Conservation (phyloP, 345 rosid species). For the Cardamine resedifolia region DNA sequence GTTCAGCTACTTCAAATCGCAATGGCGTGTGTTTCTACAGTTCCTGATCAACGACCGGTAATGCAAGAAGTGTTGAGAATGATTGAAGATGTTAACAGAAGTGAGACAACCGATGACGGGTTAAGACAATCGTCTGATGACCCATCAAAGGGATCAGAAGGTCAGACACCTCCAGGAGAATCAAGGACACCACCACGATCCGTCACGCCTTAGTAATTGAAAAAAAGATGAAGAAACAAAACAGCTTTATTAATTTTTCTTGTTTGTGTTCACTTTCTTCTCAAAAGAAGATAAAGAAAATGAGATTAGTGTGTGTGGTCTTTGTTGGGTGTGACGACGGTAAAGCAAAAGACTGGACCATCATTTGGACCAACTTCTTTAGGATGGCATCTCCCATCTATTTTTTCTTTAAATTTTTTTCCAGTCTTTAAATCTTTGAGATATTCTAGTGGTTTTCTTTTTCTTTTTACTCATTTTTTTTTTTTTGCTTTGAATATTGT, state of each 20-base stretch:
- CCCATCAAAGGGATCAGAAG: slow-evolving; percentile 92
- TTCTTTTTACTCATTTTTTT: too few relatives aligned
- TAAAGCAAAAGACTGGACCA: slow-evolving; percentile 35
- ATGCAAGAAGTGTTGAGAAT: slow-evolving; percentile 84
- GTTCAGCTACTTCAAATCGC: slow-evolving; percentile 94
- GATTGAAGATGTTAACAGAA: slow-evolving; percentile 88
- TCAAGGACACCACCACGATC: slow-evolving; percentile 66
- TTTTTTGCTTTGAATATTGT: neutral
- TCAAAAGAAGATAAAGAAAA: slow-evolving; percentile 35
- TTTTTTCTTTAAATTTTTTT: neutral
- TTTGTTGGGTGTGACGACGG: slow-evolving; percentile 34
- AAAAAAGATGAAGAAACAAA: neutral
- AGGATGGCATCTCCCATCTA: slow-evolving; percentile 33
- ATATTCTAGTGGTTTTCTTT: slow-evolving; percentile 10
- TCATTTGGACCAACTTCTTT: slow-evolving; percentile 31
- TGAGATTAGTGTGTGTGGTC: slow-evolving; percentile 33
- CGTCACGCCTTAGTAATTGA: slow-evolving; percentile 49
- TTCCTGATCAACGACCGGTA: slow-evolving; percentile 87
- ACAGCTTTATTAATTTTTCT: slow-evolving; percentile 18
- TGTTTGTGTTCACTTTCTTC: slow-evolving; percentile 28
- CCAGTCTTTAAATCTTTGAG: slow-evolving; percentile 6
- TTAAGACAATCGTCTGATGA: slow-evolving; percentile 91
- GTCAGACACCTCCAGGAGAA: slow-evolving; percentile 79
- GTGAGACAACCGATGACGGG: slow-evolving; percentile 75
- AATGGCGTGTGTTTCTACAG: slow-evolving; percentile 82